Evolutionary conservation across 208 protist genomes (phyloP).

Genomic region (Leishmania mexicana): DNA sequence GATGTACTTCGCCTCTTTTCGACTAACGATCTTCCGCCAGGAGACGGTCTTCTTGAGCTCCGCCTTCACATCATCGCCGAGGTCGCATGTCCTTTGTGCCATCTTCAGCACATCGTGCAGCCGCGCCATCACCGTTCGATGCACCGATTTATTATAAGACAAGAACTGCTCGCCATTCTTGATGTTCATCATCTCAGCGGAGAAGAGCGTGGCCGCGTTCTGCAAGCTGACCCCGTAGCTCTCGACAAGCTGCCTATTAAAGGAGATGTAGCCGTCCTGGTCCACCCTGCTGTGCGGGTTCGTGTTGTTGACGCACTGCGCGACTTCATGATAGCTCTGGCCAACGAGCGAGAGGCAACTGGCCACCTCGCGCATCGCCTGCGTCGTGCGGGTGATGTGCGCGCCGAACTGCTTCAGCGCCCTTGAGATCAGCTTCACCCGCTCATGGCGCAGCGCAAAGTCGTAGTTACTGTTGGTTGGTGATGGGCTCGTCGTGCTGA

Average conservation of each 20-base stretch:
- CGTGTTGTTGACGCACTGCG: slow-evolving; percentile 47
- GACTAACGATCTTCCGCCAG: slow-evolving; percentile 28
- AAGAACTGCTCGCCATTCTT: slow-evolving; percentile 35
- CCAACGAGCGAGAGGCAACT: slow-evolving; percentile 37
- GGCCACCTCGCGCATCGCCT: slow-evolving; percentile 40
- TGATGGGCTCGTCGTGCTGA: slow-evolving; percentile 30
- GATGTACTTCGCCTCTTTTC: slow-evolving; percentile 59
- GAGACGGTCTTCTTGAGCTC: slow-evolving; percentile 31
- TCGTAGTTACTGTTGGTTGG: slow-evolving; percentile 47
- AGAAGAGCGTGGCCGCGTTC: slow-evolving; percentile 37
- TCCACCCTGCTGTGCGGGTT: slow-evolving; percentile 20
- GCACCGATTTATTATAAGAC: slow-evolving; percentile 35
- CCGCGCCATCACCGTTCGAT: slow-evolving; percentile 27
- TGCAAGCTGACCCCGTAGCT: slow-evolving; percentile 36
- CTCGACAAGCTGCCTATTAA: slow-evolving; percentile 20
- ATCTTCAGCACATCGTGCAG: slow-evolving; percentile 37
- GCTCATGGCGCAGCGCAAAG: slow-evolving; percentile 51
- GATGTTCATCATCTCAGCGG: slow-evolving; percentile 38
- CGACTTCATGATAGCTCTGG: slow-evolving; percentile 51
- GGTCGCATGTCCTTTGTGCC: slow-evolving; percentile 26
- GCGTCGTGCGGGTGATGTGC: slow-evolving; percentile 29
- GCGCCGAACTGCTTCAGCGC: slow-evolving; percentile 43
- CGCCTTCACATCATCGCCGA: slow-evolving; percentile 30
- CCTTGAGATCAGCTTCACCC: slow-evolving; percentile 39
- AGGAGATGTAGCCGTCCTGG: slow-evolving; percentile 4